Conservation (phyloP, 2,329 filamentous ascomycete genomes). For the Trichoderma asperellum region DNA sequence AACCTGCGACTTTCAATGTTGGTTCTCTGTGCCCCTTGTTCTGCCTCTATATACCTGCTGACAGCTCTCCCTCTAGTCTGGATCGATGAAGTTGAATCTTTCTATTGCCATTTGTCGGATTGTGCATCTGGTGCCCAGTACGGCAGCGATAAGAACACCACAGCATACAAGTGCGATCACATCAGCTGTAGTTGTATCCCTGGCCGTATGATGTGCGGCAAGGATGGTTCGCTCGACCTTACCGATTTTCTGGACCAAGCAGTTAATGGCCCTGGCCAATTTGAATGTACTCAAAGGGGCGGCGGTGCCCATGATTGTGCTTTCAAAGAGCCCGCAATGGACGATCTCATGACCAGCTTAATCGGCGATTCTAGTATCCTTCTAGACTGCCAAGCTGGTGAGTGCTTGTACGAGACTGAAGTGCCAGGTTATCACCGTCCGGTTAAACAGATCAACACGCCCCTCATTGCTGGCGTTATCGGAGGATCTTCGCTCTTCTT, state of each 20-base stretch:
- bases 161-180: slow-evolving; percentile 81
- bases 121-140: slow-evolving; percentile 76
- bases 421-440: slow-evolving; percentile 88
- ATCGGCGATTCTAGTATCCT: slow-evolving; percentile 93
- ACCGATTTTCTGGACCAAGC: slow-evolving; percentile 81
- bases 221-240: slow-evolving; percentile 88
- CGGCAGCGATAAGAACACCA: slow-evolving; percentile 73
- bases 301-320: slow-evolving; percentile 69
- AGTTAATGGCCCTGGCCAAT: slow-evolving; percentile 86
- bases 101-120: slow-evolving; percentile 87
- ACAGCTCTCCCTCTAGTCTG: slow-evolving; percentile 64
- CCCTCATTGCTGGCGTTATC: slow-evolving; percentile 91
- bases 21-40: slow-evolving; percentile 37
- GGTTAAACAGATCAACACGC: slow-evolving; percentile 94
- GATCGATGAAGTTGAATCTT: slow-evolving; percentile 92
- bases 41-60: slow-evolving; percentile 18
- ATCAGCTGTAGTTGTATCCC: slow-evolving; percentile 87
- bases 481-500: slow-evolving; percentile 84
- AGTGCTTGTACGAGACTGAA: slow-evolving; percentile 91
- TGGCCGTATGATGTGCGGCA: slow-evolving; percentile 91
- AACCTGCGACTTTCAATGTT: slow-evolving; percentile 94
- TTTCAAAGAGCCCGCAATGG: slow-evolving; percentile 92
- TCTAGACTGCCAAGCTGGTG: slow-evolving; percentile 79
- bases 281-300: slow-evolving; percentile 71
- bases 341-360: slow-evolving; percentile 81